Base-by-base conservation (phyloP, 164 flowering plant species). In the Kingdonia uniflora region DNA sequence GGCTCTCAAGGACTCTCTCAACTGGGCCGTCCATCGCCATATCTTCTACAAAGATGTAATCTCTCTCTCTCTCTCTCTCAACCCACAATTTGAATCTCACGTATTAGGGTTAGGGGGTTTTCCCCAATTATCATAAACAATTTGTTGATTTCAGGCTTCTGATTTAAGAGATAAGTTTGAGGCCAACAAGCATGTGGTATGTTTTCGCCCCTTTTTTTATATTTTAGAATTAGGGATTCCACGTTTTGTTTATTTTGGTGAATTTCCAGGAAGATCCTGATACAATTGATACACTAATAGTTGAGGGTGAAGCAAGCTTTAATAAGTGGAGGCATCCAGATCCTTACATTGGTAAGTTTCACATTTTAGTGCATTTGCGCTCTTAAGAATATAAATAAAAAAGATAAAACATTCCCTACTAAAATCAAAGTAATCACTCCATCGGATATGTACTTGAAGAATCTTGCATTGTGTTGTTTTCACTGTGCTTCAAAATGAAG, bases 21-120 rank as follows among this genome's bases (percentile, higher is more conserved):
- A 88, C 60, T 94, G 99, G 99, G 97, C 95, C 50, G 99, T 94
- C 23, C 99, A 88, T 71, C 89, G 99, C 56, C 97, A 80, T 63
- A 74, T 86, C 75, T 94, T 94, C 69, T 94, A 94, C 60, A 58
- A 68, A 59, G 97, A 88, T 68, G 97, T 85, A 76, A 10, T 50
- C 23, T 25, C 52, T 29, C 45, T 6, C 47, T 43, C 49, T 61
- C 20, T 17, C 53, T 49, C 10, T 29, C 8, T 29, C 4, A 29
- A 29, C n/a, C 35, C 8, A 8, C 35, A 29, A 3, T 29, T 29
- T 29, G n/a, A n/a, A n/a, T n/a, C n/a, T n/a, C n/a, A n/a, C n/a
- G n/a, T n/a, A n/a, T n/a, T n/a, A n/a, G n/a, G n/a, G n/a, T n/a
- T n/a, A n/a, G n/a, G n/a, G n/a, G n/a, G n/a, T n/a, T n/a, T n/a